These are phyloP conservation scores for Perilla frutescens DNA, from an alignment of 257 asterid genomes.

Conservation along the genomic window DNA sequence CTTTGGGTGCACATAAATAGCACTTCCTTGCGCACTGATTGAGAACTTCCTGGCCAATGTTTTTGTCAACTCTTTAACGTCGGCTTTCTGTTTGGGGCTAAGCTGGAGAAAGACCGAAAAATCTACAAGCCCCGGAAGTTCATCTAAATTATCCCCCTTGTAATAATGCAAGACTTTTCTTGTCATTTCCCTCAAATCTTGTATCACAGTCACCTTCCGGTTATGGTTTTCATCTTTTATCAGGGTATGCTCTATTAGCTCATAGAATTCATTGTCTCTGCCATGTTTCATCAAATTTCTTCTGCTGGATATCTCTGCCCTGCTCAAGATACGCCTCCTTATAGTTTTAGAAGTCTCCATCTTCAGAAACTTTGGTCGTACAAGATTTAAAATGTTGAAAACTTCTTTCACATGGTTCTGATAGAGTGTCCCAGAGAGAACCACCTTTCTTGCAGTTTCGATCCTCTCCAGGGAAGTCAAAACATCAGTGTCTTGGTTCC, in stretches of 20 bases:
- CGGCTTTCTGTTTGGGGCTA: slow-evolving; percentile 60
- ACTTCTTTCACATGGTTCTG: slow-evolving; percentile 97
- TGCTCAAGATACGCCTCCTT: slow-evolving; percentile 83
- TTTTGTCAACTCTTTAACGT: slow-evolving; percentile 54
- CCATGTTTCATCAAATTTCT: slow-evolving; percentile 59
- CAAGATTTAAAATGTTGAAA: slow-evolving; percentile 89
- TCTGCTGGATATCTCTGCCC: slow-evolving; percentile 56
- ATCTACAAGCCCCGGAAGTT: slow-evolving; percentile 93
- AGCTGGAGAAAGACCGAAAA: slow-evolving; percentile 78
- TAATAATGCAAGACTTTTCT: slow-evolving; percentile 83
- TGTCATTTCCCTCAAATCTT: slow-evolving; percentile 94
- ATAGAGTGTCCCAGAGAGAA: slow-evolving; percentile 93
- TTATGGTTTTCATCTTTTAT: slow-evolving; percentile 69
- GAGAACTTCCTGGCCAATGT: slow-evolving; percentile 63
- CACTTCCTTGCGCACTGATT: slow-evolving; percentile 90
- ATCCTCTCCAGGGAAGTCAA: slow-evolving; percentile 90
- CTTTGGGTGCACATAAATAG: slow-evolving; percentile 80
- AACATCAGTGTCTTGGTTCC: slow-evolving; percentile 91
- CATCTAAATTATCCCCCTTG: slow-evolving; percentile 94
- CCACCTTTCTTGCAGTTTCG: slow-evolving; percentile 84
- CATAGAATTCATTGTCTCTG: slow-evolving; percentile 76
- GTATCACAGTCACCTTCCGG: slow-evolving; percentile 78
- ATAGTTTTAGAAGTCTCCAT: slow-evolving; percentile 68
- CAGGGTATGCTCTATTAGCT: slow-evolving; percentile 76
- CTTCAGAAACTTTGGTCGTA: slow-evolving; percentile 88